A percentile compares a stretch with the other conserved stretches of the same genome.
These are phyloP conservation scores for Apiotrichum siamense DNA, from an alignment of 1,284 basidiomycete genomes.

Conservation along the genomic window DNA sequence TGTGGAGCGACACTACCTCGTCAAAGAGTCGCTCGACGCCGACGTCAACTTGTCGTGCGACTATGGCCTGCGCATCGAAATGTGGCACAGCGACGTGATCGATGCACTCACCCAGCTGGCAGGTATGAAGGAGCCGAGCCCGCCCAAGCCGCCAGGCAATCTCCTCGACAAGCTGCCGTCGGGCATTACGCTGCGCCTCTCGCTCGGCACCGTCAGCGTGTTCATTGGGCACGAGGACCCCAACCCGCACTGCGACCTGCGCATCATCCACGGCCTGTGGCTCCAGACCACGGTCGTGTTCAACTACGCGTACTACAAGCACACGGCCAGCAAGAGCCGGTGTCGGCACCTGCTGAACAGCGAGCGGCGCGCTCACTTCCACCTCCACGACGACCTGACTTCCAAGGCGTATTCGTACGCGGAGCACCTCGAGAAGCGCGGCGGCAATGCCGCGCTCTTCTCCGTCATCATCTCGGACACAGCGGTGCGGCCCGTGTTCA, in stretches of 20 bases:
- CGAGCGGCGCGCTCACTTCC: conserved; percentile 45
- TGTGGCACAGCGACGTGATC: conserved; percentile 66
- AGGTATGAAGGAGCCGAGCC: conserved; percentile 25
- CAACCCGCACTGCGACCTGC: conserved; percentile 61
- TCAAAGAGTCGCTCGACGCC: conserved; percentile 50
- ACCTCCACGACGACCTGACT: conserved; percentile 59
- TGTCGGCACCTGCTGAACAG: conserved; percentile 51
- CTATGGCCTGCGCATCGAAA: conserved; percentile 57
- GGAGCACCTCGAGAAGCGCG: conserved; percentile 42
- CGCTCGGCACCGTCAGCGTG: conserved; percentile 60
- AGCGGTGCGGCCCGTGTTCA: conserved; percentile 38
- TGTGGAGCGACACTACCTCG: conserved; percentile 22
- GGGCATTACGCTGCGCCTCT: conserved; percentile 57
- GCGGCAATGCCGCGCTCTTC: conserved; percentile 40
- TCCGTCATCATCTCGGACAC: conserved; percentile 29
- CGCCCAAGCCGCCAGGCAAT: conserved; percentile 5
- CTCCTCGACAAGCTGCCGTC: conserved; percentile 52
- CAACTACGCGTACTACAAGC: conserved; percentile 57
- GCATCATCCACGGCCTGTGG: conserved; percentile 66
- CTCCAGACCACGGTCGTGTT: conserved; percentile 57
- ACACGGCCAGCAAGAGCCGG: conserved; percentile 37
- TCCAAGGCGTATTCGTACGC: conserved; percentile 55
- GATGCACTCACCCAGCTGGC: conserved; percentile 51
- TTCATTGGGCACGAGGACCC: conserved; percentile 70
- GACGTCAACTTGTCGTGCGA: conserved; percentile 57